A percentile compares a stretch with the other conserved stretches of the same genome.
Evolutionary conservation across 805 yeast genomes (phyloP).

Genomic region (Debaryomyces hansenii): DNA sequence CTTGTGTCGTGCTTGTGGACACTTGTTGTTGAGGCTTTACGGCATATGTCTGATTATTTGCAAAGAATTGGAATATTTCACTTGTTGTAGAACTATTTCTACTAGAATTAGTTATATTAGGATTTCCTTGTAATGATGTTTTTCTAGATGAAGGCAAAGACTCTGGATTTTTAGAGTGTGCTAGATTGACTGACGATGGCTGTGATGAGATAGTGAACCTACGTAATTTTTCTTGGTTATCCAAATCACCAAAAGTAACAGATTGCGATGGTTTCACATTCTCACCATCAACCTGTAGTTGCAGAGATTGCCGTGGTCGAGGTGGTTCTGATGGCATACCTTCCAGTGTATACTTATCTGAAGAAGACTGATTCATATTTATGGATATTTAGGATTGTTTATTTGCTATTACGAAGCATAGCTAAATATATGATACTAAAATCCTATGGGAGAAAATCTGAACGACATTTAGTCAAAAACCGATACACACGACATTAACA

Average conservation of each 20-base stretch:
- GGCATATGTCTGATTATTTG: not conserved
- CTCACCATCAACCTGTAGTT: not conserved
- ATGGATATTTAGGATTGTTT: not conserved
- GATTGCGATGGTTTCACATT: slow-evolving; percentile 10
- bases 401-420: not conserved
- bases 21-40: not conserved
- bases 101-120: not conserved
- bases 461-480: not conserved
- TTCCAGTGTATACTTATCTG: not conserved
- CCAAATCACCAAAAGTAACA: slow-evolving; percentile 38
- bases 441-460: not conserved
- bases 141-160: slow-evolving; percentile 4
- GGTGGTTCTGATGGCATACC: not conserved
- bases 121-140: slow-evolving; percentile 4
- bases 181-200: slow-evolving; percentile 35
- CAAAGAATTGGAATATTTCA: slow-evolving; percentile 6
- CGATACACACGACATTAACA: not conserved
- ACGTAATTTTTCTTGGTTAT: slow-evolving; percentile 34
- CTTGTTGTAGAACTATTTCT: slow-evolving; percentile 4
- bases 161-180: slow-evolving; percentile 5
- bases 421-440: too few relatives aligned
- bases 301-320: not conserved
- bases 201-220: slow-evolving; percentile 46
- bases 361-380: slow-evolving; percentile 3
- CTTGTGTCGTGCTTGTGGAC: slow-evolving; percentile 1